A percentile compares a stretch with the other conserved stretches of the same genome.
Conservation (phyloP, 352 stramenopile genomes). For the Pythium vanterpoolii region DNA sequence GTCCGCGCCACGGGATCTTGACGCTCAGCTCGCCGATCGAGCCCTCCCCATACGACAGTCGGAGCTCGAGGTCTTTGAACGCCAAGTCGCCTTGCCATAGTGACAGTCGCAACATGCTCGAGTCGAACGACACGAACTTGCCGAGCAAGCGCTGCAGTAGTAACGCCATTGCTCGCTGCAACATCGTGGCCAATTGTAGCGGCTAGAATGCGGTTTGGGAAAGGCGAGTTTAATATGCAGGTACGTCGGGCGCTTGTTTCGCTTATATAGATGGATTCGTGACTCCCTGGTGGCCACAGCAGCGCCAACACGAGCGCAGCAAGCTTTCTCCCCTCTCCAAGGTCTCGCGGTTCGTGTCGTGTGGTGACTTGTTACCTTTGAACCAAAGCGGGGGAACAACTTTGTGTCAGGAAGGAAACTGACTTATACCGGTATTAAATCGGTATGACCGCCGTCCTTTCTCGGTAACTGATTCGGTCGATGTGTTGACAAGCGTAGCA, state of each 20-base stretch:
- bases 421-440: constrained; percentile 7
- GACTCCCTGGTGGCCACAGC: neutral
- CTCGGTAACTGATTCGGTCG: neutral
- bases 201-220: neutral
- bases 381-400: constrained; percentile 15
- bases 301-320: neutral
- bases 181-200: constrained; percentile 34
- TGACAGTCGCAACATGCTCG: constrained; percentile 78
- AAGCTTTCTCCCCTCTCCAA: neutral
- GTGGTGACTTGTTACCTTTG: constrained; percentile 16
- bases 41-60: constrained; percentile 74
- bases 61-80: constrained; percentile 79
- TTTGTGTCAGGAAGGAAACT: constrained; percentile 8
- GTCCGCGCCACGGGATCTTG: constrained; percentile 80
- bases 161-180: constrained; percentile 78
- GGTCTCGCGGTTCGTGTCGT: too few relatives aligned
- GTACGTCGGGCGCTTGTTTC: neutral
- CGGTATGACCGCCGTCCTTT: neutral
- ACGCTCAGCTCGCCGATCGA: constrained; percentile 73
- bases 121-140: constrained; percentile 88
- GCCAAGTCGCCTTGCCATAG: constrained; percentile 85
- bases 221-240: neutral
- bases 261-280: neutral
- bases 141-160: constrained; percentile 84
- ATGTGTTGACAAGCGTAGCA: neutral